phyloP scores from a whole-genome alignment of 257 asterid species.

The Galeopsis tetrahit region DNA sequence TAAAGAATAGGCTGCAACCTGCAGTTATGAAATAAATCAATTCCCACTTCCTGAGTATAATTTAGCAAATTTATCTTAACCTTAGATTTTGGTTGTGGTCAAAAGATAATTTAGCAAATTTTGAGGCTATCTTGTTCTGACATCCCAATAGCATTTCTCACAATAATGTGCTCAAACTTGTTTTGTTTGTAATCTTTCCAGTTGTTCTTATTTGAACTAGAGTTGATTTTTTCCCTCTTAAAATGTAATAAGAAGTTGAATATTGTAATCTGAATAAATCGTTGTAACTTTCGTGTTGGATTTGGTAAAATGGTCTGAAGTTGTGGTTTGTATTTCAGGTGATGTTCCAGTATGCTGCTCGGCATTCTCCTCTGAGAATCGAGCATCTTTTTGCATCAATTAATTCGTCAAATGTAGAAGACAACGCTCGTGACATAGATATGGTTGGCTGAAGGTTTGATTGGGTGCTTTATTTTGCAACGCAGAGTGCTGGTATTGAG shows the following conservation, averaged over 20 bases:
- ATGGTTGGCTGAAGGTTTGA: slow-evolving; percentile 60
- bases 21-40: background rate
- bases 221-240: background rate
- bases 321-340: slow-evolving; percentile 54
- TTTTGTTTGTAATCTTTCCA: background rate
- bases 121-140: background rate
- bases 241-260: background rate
- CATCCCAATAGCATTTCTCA: background rate
- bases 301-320: background rate
- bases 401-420: slow-evolving; percentile 43
- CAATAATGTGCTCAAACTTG: background rate
- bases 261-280: background rate
- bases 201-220: background rate
- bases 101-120: too few relatives aligned
- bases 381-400: slow-evolving; percentile 75
- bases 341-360: slow-evolving; percentile 84
- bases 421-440: slow-evolving; percentile 48
- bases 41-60: too few relatives aligned
- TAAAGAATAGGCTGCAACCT: background rate
- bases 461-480: slow-evolving; percentile 10
- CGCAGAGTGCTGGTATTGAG: background rate
- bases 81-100: too few relatives aligned
- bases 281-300: background rate
- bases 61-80: too few relatives aligned
- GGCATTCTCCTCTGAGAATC: slow-evolving; percentile 72